A percentile compares a stretch with the other conserved stretches of the same genome.
These are phyloP conservation scores for Candida bentonensis DNA, from an alignment of 805 yeast species.

Conservation along the genomic window DNA sequence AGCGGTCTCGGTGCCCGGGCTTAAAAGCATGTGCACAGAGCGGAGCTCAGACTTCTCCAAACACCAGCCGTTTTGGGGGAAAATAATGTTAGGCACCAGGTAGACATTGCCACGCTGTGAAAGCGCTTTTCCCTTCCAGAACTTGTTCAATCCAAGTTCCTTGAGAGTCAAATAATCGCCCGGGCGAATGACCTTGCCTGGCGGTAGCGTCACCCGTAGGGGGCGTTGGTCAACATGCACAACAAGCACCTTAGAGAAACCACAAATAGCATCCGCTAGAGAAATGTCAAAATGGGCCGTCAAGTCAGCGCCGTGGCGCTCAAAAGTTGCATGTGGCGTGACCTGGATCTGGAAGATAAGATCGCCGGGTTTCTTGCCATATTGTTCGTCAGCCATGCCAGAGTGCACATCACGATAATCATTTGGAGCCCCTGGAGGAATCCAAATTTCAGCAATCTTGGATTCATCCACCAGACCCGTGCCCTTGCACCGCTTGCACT, in stretches of 20 bases:
- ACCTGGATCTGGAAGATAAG: conserved; percentile 49
- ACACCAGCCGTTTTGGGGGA: conserved; percentile 80
- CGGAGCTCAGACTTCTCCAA: conserved; percentile 48
- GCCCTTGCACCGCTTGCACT: conserved; percentile 69
- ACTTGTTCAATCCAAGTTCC: not conserved
- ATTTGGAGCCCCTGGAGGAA: conserved; percentile 55
- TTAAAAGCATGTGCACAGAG: not conserved
- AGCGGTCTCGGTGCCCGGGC: not conserved
- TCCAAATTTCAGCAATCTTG: conserved; percentile 61
- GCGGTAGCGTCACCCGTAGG: conserved; percentile 46
- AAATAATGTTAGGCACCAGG: conserved; percentile 55
- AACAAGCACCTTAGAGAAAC: conserved; percentile 50
- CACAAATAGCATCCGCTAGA: conserved; percentile 72
- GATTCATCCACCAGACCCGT: conserved; percentile 45
- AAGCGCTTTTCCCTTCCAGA: not conserved
- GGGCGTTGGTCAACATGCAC: conserved; percentile 73
- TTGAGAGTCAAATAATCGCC: conserved; percentile 50
- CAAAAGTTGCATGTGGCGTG: conserved; percentile 34
- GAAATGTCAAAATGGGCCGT: conserved; percentile 46
- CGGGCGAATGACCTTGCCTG: conserved; percentile 73
- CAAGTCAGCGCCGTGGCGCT: conserved; percentile 50
- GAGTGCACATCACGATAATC: conserved; percentile 46
- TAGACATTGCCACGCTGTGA: conserved; percentile 38
- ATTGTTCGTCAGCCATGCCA: conserved; percentile 64
- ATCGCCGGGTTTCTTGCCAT: conserved; percentile 66